Evolutionary conservation across 2,329 filamentous ascomycete species (phyloP).

Genomic region (Alternaria triticimaculans): DNA sequence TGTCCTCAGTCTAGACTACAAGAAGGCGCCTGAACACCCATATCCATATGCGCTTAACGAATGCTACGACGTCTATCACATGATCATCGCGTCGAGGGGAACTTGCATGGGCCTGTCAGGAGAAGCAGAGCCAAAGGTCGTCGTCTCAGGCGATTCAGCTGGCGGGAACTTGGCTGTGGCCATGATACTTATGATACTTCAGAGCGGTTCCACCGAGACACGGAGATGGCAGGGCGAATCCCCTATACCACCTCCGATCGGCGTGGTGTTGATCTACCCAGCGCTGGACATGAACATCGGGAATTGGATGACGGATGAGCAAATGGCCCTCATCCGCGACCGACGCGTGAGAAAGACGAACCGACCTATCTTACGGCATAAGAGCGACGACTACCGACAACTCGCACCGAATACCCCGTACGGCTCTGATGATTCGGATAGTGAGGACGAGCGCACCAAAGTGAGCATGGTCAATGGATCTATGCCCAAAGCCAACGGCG

Average conservation of each 20-base stretch:
- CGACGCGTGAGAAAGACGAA: slow-evolving; percentile 80
- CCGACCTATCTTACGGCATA: slow-evolving; percentile 76
- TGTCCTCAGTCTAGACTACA: slow-evolving; percentile 88
- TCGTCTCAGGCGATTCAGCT: slow-evolving; percentile 81
- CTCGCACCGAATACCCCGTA: slow-evolving; percentile 82
- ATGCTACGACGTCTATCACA: slow-evolving; percentile 84
- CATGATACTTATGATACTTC: slow-evolving; percentile 86
- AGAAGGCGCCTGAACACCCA: slow-evolving; percentile 82
- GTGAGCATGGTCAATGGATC: slow-evolving; percentile 13
- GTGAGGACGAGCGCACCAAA: slow-evolving; percentile 44
- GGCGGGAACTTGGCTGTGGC: slow-evolving; percentile 82
- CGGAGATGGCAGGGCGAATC: slow-evolving; percentile 63
- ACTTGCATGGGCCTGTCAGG: slow-evolving; percentile 78
- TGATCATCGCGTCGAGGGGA: slow-evolving; percentile 73
- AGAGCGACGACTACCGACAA: slow-evolving; percentile 87
- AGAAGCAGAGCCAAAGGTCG: slow-evolving; percentile 67
- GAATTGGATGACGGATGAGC: slow-evolving; percentile 99
- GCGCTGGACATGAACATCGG: slow-evolving; percentile 95
- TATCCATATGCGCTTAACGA: slow-evolving; percentile 88
- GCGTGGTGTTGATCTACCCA: slow-evolving; percentile 86
- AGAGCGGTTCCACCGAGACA: slow-evolving; percentile 67
- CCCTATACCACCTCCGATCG: slow-evolving; percentile 76
- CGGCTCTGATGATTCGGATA: slow-evolving; percentile 76
- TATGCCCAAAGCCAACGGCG: slow-evolving; percentile 27
- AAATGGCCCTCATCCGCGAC: slow-evolving; percentile 92